Evolutionary conservation across 371 early-diverging fungal genomes (phyloP).

Genomic region (Syncephalis plumigaleata): DNA sequence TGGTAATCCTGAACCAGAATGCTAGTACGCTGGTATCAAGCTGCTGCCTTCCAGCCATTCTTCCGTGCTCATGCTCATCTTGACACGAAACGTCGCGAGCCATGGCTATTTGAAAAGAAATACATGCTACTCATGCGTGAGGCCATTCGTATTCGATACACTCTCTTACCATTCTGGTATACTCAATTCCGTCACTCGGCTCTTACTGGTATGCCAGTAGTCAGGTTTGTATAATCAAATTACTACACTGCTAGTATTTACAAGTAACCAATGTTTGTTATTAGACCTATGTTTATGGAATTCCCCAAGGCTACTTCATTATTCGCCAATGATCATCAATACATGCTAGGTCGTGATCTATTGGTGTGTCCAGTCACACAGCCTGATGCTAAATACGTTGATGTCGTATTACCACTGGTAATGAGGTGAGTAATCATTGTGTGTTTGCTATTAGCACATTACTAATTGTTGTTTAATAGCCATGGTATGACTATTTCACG

Average conservation of each 20-base stretch:
- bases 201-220: slow-evolving; percentile 36
- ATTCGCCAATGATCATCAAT: slow-evolving; percentile 65
- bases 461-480: slow-evolving; percentile 11
- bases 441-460: background rate
- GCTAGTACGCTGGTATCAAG: slow-evolving; percentile 77
- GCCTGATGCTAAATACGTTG: slow-evolving; percentile 26
- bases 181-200: slow-evolving; percentile 58
- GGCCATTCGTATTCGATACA: slow-evolving; percentile 57
- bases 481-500: slow-evolving; percentile 66
- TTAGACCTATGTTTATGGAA: slow-evolving; percentile 62
- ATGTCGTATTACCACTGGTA: slow-evolving; percentile 57
- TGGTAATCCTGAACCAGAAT: slow-evolving; percentile 60
- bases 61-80: slow-evolving; percentile 88
- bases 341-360: slow-evolving; percentile 59
- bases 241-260: background rate
- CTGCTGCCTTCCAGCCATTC: slow-evolving; percentile 81
- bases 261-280: background rate
- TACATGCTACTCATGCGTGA: slow-evolving; percentile 47
- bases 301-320: slow-evolving; percentile 56
- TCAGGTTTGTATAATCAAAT: slow-evolving; percentile 30
- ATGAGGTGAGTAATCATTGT: slow-evolving; percentile 2
- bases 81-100: slow-evolving; percentile 89
- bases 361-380: slow-evolving; percentile 56
- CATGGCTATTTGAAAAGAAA: slow-evolving; percentile 82
- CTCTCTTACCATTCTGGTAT: slow-evolving; percentile 63